A percentile compares a stretch with the other conserved stretches of the same genome.
phyloP scores from a whole-genome alignment of 345 rosid genomes.

The Bruguiera sexangula region DNA sequence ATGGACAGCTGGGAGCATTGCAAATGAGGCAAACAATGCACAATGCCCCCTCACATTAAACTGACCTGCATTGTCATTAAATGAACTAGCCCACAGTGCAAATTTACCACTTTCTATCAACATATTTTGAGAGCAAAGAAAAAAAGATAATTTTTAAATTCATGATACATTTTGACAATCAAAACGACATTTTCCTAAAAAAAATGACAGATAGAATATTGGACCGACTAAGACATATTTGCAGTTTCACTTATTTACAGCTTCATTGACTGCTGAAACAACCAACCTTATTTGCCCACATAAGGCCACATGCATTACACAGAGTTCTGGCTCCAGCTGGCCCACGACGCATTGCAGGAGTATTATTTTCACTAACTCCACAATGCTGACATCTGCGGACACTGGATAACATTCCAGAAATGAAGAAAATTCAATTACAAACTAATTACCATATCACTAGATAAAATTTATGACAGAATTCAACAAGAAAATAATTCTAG shows the following conservation, averaged over 20 bases:
- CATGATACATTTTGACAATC: background rate
- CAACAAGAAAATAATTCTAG: background rate
- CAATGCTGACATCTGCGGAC: constrained; percentile 62
- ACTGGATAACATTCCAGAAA: constrained; percentile 32
- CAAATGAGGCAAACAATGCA: no score
- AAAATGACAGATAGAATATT: background rate
- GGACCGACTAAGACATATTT: no score
- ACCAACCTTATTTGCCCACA: constrained; percentile 83
- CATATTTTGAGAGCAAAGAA: background rate
- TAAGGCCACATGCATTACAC: constrained; percentile 81
- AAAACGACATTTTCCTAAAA: background rate
- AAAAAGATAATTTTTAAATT: background rate
- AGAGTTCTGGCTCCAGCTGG: constrained; percentile 82
- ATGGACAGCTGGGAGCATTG: no score
- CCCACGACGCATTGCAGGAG: constrained; percentile 86
- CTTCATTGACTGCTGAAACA: constrained; percentile 4
- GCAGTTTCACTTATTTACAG: no score
- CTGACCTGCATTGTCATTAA: background rate
- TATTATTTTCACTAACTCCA: constrained; percentile 61
- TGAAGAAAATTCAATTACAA: background rate
- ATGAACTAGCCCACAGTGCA: background rate
- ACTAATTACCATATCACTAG: background rate
- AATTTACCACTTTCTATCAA: constrained; percentile 2
- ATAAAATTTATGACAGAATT: background rate
- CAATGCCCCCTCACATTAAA: background rate